Evolutionary conservation across 345 rosid genomes (phyloP).

Genomic region (Xanthoceras sorbifolium): DNA sequence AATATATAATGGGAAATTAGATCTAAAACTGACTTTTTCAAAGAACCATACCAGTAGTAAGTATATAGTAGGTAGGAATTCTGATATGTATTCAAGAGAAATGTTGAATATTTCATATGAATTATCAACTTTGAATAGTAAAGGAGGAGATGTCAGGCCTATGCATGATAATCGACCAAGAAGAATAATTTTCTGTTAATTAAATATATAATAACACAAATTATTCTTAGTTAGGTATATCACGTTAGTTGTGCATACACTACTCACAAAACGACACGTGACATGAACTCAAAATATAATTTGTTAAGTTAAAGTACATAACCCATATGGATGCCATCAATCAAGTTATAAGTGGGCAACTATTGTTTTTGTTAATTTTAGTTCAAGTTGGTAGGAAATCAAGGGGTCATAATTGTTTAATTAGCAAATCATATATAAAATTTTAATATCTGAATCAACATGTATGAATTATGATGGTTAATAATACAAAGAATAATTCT

Average conservation of each 20-base stretch:
- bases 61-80: conserved; percentile 21
- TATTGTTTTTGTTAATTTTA: no score
- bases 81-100: conserved; percentile 5
- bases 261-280: no score
- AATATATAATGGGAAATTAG: not conserved
- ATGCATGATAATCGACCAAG: not conserved
- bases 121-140: conserved; percentile 1
- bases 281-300: no score
- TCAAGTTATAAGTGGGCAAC: no score
- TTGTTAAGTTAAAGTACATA: no score
- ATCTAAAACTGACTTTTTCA: conserved; percentile 14
- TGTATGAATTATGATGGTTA: not conserved
- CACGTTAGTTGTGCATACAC: no score
- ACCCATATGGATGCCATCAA: no score
- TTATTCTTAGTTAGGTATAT: no score
- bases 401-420: not conserved
- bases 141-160: not conserved
- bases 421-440: no score
- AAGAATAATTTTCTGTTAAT: not conserved
- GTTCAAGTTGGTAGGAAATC: not conserved
- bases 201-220: not conserved
- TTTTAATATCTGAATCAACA: not conserved
- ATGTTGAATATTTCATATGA: not conserved
- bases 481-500: not conserved
- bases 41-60: not conserved